Percentiles rank a stretch among this genome's conserved stretches.
phyloP scores from a whole-genome alignment of 2,329 filamentous ascomycete genomes.

The Pseudogymnoascus destructans region DNA sequence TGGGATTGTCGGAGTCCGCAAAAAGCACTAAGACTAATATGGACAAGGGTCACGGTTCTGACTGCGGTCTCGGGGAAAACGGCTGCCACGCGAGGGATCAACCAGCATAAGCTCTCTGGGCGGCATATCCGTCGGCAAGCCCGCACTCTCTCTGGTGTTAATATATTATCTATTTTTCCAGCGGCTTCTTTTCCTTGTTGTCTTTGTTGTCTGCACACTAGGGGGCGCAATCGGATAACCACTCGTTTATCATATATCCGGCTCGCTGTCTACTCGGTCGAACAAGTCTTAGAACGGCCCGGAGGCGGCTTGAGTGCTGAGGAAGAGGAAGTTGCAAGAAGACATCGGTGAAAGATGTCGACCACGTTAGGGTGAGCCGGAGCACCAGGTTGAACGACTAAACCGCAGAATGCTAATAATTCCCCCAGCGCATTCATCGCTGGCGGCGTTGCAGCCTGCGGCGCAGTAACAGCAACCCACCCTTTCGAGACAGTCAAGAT shows the following conservation, averaged over 20 bases:
- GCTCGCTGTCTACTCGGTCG: background rate
- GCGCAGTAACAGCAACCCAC: constrained; percentile 93
- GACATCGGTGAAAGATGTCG: constrained; percentile 31
- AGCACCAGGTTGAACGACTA: background rate
- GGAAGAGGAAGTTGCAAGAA: background rate
- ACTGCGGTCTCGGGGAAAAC: constrained; percentile 3
- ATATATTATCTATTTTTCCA: background rate
- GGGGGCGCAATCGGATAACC: background rate
- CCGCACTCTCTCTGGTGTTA: background rate
- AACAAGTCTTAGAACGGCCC: background rate
- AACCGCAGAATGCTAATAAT: constrained; percentile 16
- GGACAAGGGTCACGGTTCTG: constrained; percentile 6
- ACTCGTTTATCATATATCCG: background rate
- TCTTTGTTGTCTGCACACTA: background rate
- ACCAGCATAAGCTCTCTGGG: background rate
- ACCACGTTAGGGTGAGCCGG: constrained; percentile 37
- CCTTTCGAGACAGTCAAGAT: constrained; percentile 99
- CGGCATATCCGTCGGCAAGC: constrained; percentile 5
- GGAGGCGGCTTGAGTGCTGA: background rate
- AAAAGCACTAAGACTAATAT: background rate
- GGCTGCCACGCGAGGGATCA: background rate
- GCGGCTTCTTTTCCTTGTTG: constrained; percentile 7
- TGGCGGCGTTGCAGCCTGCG: constrained; percentile 91
- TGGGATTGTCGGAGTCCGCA: background rate
- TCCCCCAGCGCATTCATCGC: constrained; percentile 66